Percentiles rank a stretch among this genome's conserved stretches.
phyloP scores from a whole-genome alignment of 805 yeast genomes.

The Hanseniaspora mollemarum region DNA sequence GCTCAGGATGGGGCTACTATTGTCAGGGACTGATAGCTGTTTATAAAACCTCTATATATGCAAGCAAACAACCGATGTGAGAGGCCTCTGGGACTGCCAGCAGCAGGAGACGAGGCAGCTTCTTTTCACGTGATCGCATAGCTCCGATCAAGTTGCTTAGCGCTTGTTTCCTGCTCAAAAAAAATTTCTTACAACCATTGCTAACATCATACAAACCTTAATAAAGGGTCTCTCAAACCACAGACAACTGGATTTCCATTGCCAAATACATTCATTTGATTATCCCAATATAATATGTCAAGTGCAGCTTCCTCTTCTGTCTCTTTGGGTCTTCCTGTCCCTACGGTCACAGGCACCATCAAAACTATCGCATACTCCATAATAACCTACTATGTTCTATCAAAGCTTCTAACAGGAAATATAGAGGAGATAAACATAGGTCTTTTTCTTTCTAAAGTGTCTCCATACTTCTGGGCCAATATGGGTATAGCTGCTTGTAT shows the following conservation, averaged over 20 bases:
- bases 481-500: slow-evolving; percentile 84
- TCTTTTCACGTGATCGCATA: too few species aligned
- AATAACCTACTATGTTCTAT: slow-evolving; percentile 24
- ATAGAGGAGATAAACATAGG: slow-evolving; percentile 92
- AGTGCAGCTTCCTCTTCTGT: slow-evolving; percentile 1
- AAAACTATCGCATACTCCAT: slow-evolving; percentile 22
- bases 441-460: slow-evolving; percentile 65
- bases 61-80: too few species aligned
- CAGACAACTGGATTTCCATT: too few species aligned
- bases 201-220: too few species aligned
- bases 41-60: too few species aligned
- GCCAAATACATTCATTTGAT: neutral
- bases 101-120: too few species aligned
- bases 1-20: slow-evolving; percentile 82
- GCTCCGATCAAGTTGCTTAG: neutral
- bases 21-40: neutral
- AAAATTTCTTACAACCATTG: slow-evolving; percentile 4
- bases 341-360: slow-evolving; percentile 19
- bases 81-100: too few species aligned
- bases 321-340: slow-evolving; percentile 15
- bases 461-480: slow-evolving; percentile 96
- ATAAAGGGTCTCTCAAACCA: too few species aligned
- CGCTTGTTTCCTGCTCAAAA: too few species aligned
- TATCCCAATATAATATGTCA: neutral
- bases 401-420: slow-evolving; percentile 67